A percentile compares a stretch with the other conserved stretches of the same genome.
These are phyloP conservation scores for Phoenix roebelenii DNA, from an alignment of 176 grass and related monocot species.

Conservation along the genomic window DNA sequence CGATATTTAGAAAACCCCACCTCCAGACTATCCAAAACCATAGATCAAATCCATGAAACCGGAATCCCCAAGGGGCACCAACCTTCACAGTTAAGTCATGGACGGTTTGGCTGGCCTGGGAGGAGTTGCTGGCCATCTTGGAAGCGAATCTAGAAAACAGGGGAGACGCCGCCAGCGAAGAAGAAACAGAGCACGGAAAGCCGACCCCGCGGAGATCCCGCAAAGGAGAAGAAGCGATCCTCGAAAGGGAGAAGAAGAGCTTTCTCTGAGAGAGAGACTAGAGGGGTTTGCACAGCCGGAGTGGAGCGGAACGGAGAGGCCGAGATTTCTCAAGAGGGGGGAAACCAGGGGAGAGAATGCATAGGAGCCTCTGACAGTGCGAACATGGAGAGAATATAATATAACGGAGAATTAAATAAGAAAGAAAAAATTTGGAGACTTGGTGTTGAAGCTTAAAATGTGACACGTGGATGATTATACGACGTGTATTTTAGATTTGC, in stretches of 20 bases:
- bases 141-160: conserved; percentile 6
- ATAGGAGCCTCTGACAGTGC: no score
- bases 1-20: not conserved
- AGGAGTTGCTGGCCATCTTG: conserved; percentile 43
- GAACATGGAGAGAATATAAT: no score
- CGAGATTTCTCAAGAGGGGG: not conserved
- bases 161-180: not conserved
- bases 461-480: no score
- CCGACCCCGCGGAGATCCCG: not conserved
- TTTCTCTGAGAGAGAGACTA: not conserved
- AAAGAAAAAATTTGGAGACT: no score
- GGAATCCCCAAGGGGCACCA: not conserved
- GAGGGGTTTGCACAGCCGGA: conserved; percentile 11
- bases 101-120: conserved; percentile 45
- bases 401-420: no score
- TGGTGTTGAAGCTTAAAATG: no score
- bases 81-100: conserved; percentile 96
- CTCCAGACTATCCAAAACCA: not conserved
- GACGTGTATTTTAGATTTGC: no score
- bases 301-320: not conserved
- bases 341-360: not conserved
- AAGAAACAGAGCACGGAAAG: conserved; percentile 2
- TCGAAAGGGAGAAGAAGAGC: not conserved
- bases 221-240: not conserved
- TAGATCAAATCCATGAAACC: no score